Percentiles rank a stretch among this genome's conserved stretches.
These are phyloP conservation scores for Datura wrightii DNA, from an alignment of 257 asterid genomes.

Conservation along the genomic window DNA sequence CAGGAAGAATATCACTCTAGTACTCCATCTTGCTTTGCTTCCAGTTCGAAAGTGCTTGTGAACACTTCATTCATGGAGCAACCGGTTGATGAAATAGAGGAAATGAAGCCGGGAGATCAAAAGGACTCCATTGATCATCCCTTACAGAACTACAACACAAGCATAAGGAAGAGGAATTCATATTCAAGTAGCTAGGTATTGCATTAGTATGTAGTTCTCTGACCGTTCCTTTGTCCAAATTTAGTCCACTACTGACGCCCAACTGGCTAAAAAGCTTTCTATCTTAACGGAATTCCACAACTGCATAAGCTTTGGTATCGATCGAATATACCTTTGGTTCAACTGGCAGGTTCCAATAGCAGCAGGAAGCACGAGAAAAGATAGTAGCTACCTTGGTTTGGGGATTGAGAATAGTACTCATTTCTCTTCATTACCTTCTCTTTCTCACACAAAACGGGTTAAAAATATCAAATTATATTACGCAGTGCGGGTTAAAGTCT, in stretches of 20 bases:
- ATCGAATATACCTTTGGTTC: neutral
- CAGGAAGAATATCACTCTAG: conserved; percentile 37
- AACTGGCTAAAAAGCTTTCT: neutral
- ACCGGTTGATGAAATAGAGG: conserved; percentile 49
- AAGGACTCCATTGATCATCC: conserved; percentile 30
- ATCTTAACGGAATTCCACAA: too few species aligned
- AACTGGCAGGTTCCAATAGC: neutral
- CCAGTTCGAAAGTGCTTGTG: conserved; percentile 24
- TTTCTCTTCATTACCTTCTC: neutral
- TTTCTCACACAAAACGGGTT: too few species aligned
- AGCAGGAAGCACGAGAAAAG: neutral
- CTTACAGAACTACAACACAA: conserved; percentile 36
- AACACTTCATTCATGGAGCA: too few species aligned
- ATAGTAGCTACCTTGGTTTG: neutral
- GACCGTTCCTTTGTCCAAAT: neutral
- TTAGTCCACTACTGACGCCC: neutral
- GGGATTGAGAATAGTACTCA: neutral
- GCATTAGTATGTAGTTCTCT: conserved; percentile 18
- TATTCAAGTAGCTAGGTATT: conserved; percentile 51
- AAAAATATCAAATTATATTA: too few species aligned
- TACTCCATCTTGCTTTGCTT: conserved; percentile 37
- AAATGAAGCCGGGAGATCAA: conserved; percentile 34
- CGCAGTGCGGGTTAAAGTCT: too few species aligned
- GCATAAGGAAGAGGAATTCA: conserved; percentile 67
- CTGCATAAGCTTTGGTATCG: neutral